Conservation (phyloP, 2,329 filamentous ascomycete species). For the Penicillium brasilianum region DNA sequence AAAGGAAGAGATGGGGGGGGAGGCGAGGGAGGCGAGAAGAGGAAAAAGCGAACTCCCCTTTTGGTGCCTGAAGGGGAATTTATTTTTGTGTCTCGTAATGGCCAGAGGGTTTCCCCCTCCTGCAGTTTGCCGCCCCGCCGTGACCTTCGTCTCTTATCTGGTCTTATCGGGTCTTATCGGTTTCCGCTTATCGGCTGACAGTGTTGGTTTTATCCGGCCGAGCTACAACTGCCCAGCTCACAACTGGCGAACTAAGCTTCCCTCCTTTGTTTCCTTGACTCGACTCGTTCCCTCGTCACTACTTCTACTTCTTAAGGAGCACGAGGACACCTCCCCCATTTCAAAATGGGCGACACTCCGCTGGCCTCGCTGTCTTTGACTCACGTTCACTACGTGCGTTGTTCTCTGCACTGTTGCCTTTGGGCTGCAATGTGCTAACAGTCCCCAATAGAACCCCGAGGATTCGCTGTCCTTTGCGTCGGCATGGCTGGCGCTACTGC, state of each 20-base stretch:
- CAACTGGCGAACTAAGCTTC: not conserved
- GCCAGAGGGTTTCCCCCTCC: not conserved
- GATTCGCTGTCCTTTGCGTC: conserved; percentile 85
- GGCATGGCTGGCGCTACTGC: conserved; percentile 91
- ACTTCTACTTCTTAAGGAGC: not conserved
- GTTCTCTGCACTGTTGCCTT: conserved; percentile 36
- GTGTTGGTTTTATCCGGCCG: not conserved
- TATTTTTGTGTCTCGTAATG: conserved; percentile 15
- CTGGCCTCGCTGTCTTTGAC: conserved; percentile 91
- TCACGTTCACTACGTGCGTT: conserved; percentile 86
- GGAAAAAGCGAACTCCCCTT: conserved; percentile 11
- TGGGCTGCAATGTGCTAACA: not conserved
- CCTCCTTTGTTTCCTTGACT: not conserved
- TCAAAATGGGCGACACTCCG: conserved; percentile 51
- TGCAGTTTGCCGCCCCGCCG: not conserved
- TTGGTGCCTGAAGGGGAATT: conserved; percentile 27
- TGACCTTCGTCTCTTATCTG: not conserved
- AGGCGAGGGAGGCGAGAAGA: conserved; percentile 13
- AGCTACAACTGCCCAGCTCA: conserved; percentile 1
- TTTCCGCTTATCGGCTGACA: too few species aligned
- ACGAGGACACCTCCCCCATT: not conserved
- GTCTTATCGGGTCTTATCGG: not conserved
- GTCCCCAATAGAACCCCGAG: conserved; percentile 70
- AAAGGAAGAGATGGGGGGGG: conserved; percentile 2
- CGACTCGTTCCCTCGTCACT: not conserved